Conservation (phyloP, 2,329 filamentous ascomycete genomes). For the Podosphaera fusca region DNA sequence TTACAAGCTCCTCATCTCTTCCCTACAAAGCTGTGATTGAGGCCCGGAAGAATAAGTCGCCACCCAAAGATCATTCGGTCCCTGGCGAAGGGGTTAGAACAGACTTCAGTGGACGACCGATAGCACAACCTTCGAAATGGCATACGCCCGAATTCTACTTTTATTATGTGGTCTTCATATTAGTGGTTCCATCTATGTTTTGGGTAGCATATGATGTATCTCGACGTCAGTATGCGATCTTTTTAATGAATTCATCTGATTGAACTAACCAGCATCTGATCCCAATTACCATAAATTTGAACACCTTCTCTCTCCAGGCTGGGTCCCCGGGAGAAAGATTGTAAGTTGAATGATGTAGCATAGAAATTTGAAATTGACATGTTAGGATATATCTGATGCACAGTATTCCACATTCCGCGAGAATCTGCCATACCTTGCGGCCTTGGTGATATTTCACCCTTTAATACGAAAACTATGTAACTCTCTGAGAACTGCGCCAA, state of each 20-base stretch:
- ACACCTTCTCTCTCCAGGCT: conserved; percentile 50
- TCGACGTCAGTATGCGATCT: conserved; percentile 31
- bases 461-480: conserved; percentile 54
- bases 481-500: conserved; percentile 12
- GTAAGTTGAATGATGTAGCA: conserved; percentile 22
- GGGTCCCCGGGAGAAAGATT: conserved; percentile 81
- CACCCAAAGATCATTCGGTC: conserved; percentile 10
- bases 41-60: conserved; percentile 21
- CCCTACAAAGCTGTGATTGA: conserved; percentile 38
- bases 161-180: conserved; percentile 48
- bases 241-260: conserved; percentile 4
- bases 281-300: conserved; percentile 59
- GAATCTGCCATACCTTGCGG: conserved; percentile 61
- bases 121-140: conserved; percentile 50
- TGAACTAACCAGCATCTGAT: conserved; percentile 38
- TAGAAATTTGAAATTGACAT: conserved; percentile 4
- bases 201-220: conserved; percentile 76
- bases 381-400: conserved; percentile 62
- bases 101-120: conserved; percentile 22
- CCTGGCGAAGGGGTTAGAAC: conserved; percentile 13
- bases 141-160: conserved; percentile 63
- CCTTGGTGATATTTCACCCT: conserved; percentile 58
- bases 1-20: conserved; percentile 46
- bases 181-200: conserved; percentile 65
- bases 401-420: conserved; percentile 71